Conservation (phyloP, 768 basidiomycete genomes). For the Mycena indigotica region DNA sequence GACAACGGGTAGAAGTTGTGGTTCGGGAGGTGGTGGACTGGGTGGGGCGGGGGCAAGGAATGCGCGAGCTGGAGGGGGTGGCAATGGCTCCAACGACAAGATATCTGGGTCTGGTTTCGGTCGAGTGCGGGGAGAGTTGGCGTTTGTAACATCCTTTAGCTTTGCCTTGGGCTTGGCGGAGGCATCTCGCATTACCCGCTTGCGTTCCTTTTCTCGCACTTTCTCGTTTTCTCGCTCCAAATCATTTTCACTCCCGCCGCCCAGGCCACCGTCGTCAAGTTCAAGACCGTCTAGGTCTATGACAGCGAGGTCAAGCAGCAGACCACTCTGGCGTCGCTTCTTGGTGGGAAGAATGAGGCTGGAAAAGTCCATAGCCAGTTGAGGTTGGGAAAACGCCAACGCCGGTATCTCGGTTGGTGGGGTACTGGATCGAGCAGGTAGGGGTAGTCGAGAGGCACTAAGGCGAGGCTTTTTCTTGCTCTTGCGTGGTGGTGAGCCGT, state of each 20-base stretch:
- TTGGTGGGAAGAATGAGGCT: constrained; percentile 24
- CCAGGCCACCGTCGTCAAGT: constrained; percentile 16
- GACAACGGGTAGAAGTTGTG: constrained; percentile 14
- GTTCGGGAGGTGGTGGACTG: constrained; percentile 25
- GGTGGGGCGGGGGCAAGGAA: constrained; percentile 31
- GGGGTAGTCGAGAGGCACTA: constrained; percentile 34
- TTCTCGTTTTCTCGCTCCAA: constrained; percentile 52
- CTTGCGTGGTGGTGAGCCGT: constrained; percentile 24
- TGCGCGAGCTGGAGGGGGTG: constrained; percentile 4
- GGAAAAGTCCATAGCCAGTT: constrained; percentile 14
- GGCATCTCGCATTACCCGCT: constrained; percentile 24
- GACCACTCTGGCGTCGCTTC: constrained; percentile 40
- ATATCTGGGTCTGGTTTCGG: constrained; percentile 7
- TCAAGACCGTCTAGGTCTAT: constrained; percentile 25
- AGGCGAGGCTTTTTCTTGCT: constrained; percentile 34
- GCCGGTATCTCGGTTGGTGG: constrained; percentile 9
- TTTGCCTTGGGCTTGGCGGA: constrained; percentile 43
- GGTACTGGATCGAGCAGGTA: constrained; percentile 16
- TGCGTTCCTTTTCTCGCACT: constrained; percentile 44
- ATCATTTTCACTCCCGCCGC: no score
- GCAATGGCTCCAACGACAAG: not conserved
- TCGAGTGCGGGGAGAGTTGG: constrained; percentile 47
- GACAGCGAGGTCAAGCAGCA: constrained; percentile 47
- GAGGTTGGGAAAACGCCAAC: not conserved
- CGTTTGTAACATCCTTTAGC: constrained; percentile 61